Conservation (phyloP, 169 alveolate genomes). For the Plasmodium vinckei region DNA sequence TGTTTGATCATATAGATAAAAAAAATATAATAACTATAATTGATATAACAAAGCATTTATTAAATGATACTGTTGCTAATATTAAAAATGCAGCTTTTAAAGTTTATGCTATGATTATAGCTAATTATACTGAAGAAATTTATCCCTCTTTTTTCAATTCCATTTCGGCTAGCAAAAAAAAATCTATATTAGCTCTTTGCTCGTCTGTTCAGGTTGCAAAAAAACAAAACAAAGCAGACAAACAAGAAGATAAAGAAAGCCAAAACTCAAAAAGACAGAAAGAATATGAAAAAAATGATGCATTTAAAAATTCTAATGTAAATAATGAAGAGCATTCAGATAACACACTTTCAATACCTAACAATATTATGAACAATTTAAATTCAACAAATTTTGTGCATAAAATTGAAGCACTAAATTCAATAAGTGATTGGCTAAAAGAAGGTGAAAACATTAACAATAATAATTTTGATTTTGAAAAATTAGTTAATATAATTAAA, state of each 20-base stretch:
- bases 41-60: conserved; percentile 54
- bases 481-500: conserved; percentile 24
- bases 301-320: background rate
- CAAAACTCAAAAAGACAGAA: background rate
- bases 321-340: background rate
- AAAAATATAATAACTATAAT: conserved; percentile 26
- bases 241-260: background rate
- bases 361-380: background rate
- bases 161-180: conserved; percentile 48
- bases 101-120: conserved; percentile 29
- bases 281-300: background rate
- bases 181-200: conserved; percentile 51
- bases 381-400: background rate
- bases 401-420: conserved; percentile 57
- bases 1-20: conserved; percentile 31
- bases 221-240: background rate
- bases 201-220: background rate
- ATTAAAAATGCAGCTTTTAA: conserved; percentile 52
- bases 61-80: conserved; percentile 71
- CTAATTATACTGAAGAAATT: conserved; percentile 30
- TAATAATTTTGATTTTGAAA: background rate
- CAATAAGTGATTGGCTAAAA: conserved; percentile 40
- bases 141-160: conserved; percentile 52
- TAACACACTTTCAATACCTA: conserved; percentile 10
- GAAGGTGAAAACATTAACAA: conserved; percentile 4